Evolutionary conservation across 805 yeast genomes (phyloP).

Genomic region (Candida railenensis): DNA sequence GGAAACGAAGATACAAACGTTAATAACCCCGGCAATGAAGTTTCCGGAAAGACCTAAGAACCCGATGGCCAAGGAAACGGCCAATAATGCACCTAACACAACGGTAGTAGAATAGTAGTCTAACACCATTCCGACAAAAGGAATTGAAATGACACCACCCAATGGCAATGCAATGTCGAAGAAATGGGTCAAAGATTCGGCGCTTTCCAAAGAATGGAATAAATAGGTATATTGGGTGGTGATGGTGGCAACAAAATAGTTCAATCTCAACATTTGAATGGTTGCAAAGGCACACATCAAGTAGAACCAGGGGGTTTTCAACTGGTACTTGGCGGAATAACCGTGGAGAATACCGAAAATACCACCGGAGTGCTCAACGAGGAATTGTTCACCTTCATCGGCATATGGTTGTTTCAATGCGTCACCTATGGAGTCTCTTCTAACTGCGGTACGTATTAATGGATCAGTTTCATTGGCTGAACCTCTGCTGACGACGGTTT

Average conservation of each 20-base stretch:
- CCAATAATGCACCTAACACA: constrained; percentile 41
- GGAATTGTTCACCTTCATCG: constrained; percentile 44
- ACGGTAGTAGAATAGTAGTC: constrained; percentile 48
- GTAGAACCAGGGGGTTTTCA: constrained; percentile 52
- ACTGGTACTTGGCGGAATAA: constrained; percentile 46
- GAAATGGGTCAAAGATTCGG: constrained; percentile 42
- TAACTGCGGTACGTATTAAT: constrained; percentile 19
- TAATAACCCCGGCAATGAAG: constrained; percentile 40
- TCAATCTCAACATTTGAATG: constrained; percentile 55
- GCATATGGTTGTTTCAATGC: constrained; percentile 55
- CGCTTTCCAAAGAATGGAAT: constrained; percentile 35
- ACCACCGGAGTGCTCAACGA: constrained; percentile 39
- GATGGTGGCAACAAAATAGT: constrained; percentile 59
- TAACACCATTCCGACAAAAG: constrained; percentile 51
- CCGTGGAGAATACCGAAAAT: constrained; percentile 58
- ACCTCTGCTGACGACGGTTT: constrained; percentile 2
- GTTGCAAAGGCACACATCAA: constrained; percentile 51
- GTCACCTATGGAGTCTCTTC: constrained; percentile 57
- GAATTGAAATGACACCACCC: constrained; percentile 55
- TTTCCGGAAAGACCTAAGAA: constrained; percentile 46
- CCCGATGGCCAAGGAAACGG: constrained; percentile 45
- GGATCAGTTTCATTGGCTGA: constrained; percentile 21
- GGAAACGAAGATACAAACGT: constrained; percentile 48
- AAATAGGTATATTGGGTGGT: constrained; percentile 53
- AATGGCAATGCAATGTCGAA: constrained; percentile 56